A percentile compares a stretch with the other conserved stretches of the same genome.
phyloP scores from a whole-genome alignment of 192 early-diverging fungal genomes.

The Gaertneriomyces semiglobifer region DNA sequence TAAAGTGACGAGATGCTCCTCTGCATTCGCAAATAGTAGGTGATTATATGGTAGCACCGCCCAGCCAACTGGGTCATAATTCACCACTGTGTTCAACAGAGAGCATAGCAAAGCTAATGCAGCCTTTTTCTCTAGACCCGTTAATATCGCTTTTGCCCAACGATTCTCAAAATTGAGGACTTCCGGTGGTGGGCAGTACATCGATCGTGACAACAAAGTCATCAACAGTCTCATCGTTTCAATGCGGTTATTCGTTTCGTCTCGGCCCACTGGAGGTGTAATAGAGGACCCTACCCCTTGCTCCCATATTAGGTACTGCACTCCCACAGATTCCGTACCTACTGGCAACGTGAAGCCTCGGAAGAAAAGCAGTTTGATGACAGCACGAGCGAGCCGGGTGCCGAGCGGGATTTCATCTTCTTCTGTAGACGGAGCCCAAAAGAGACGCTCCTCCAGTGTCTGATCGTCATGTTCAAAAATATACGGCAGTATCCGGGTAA shows the following conservation, averaged over 20 bases:
- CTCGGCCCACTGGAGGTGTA: conserved; percentile 42
- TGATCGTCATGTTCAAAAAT: conserved; percentile 65
- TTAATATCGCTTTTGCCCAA: conserved; percentile 55
- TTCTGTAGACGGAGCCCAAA: conserved; percentile 50
- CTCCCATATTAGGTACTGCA: conserved; percentile 49
- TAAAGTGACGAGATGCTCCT: conserved; percentile 70
- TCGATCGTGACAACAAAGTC: conserved; percentile 71
- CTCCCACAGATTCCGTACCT: conserved; percentile 22
- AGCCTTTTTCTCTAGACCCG: conserved; percentile 62
- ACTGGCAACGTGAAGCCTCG: conserved; percentile 43
- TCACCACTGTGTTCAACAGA: conserved; percentile 75
- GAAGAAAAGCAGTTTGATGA: conserved; percentile 41
- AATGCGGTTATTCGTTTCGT: conserved; percentile 68
- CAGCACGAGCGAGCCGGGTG: conserved; percentile 12
- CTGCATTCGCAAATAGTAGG: conserved; percentile 65
- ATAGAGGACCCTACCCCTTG: conserved; percentile 41
- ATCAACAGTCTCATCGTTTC: conserved; percentile 77
- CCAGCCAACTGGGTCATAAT: conserved; percentile 84
- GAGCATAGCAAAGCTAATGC: conserved; percentile 79
- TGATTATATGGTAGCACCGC: conserved; percentile 81
- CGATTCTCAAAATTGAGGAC: conserved; percentile 51
- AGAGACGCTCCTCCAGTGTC: conserved; percentile 59
- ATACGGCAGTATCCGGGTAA: conserved; percentile 83
- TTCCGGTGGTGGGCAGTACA: conserved; percentile 66
- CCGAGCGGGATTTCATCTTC: conserved; percentile 18